phyloP scores from a whole-genome alignment of 176 grass and related monocot genomes.

The Oryza coarctata region DNA sequence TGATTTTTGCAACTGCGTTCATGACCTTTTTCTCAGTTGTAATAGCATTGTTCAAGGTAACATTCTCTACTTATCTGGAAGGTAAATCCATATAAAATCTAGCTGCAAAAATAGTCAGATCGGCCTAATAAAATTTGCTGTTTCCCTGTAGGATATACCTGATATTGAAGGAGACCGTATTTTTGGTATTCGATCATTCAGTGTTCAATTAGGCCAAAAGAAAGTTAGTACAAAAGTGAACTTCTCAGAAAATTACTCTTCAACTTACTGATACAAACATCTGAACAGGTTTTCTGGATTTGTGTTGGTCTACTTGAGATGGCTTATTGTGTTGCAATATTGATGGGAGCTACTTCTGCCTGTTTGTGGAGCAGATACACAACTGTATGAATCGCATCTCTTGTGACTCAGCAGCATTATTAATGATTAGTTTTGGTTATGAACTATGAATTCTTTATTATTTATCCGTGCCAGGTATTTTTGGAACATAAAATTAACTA shows the following conservation, averaged over 20 bases:
- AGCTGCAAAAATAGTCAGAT: background rate
- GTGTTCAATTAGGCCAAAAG: constrained; percentile 78
- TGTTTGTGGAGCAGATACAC: constrained; percentile 74
- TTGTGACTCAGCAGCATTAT: background rate
- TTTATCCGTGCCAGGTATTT: background rate
- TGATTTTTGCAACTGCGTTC: constrained; percentile 93
- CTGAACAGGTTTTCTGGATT: constrained; percentile 84
- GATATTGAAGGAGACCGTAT: constrained; percentile 92
- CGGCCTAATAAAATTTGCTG: background rate
- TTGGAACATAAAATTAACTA: background rate
- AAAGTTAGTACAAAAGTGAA: constrained; percentile 47
- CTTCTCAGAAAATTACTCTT: constrained; percentile 2
- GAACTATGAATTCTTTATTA: background rate
- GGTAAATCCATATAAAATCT: background rate
- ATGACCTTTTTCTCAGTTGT: constrained; percentile 99
- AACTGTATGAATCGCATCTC: constrained; percentile 52
- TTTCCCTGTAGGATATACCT: constrained; percentile 78
- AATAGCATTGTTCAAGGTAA: constrained; percentile 98
- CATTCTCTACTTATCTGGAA: background rate
- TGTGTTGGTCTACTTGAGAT: constrained; percentile 82
- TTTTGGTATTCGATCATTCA: constrained; percentile 90
- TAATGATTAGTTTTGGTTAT: background rate
- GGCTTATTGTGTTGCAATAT: constrained; percentile 69
- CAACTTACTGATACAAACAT: constrained; percentile 31
- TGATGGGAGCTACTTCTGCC: constrained; percentile 72